Evolutionary conservation across 2,329 filamentous ascomycete species (phyloP), one percentile per base, ranked within the genome.

Genomic region (Tolypocladium sp.): DNA sequence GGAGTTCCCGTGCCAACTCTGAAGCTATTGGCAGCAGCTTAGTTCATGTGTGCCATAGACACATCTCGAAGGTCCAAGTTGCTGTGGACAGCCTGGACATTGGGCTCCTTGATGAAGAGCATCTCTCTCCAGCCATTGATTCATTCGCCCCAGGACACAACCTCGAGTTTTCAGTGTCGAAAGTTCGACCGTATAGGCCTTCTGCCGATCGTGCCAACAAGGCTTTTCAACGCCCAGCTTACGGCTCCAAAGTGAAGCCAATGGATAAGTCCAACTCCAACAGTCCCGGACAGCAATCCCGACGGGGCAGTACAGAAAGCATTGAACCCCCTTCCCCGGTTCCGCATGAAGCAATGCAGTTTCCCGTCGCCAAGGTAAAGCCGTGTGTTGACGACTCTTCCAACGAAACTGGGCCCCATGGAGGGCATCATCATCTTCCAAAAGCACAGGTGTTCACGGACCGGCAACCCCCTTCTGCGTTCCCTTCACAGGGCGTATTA

Each of bases 351-450:
- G 8, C 13, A 38, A 5, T 58, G n/a, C 27, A 25, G 2, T 37
- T 58, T 40, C 52, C 56, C 5, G n/a, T 56, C 37, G 40, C 59
- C 17, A 60, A 60, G 38, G 59, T 27, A 20, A 60, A 27, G 51
- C 46, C 61, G 52, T 61, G 60, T 22, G 22, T 52, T 35, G 38
- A 58, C 46, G 15, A 37, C 9, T 46, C 58, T 25, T 58, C 46
- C 44, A 49, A 61, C 25, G 59, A 42, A 3, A 12, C 56, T 37
- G 56, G 53, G 13, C 56, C 60, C 12, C 61, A 59, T 17, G 46
- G 57, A 17, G 55, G 54, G 7, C 57, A 64, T 58, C 62, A 64
- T 55, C 63, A 65, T 56, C 12, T 53, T 56, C 44, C 62, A 55
- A 57, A 61, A 37, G 62, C 53, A n/a, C 58, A 59, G 15, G 12